Percentiles rank a stretch among this genome's conserved stretches.
These are phyloP conservation scores for Termitomyces sp. DNA, from an alignment of 768 basidiomycete species.

Conservation along the genomic window DNA sequence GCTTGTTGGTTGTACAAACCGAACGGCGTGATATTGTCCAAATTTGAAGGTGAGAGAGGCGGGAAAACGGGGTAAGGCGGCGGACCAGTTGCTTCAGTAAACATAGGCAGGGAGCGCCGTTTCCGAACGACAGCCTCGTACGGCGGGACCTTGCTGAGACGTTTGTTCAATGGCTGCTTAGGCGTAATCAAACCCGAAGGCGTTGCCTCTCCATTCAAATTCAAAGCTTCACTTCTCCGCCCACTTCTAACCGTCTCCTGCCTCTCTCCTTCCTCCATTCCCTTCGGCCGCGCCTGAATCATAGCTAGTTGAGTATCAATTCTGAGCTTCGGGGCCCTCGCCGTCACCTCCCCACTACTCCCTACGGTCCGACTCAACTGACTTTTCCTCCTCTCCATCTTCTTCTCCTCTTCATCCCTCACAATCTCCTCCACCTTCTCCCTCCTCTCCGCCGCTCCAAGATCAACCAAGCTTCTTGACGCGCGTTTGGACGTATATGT, in stretches of 20 bases:
- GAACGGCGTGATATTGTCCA: constrained; percentile 8
- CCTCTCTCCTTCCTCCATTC: background rate
- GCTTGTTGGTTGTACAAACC: background rate
- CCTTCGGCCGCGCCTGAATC: background rate
- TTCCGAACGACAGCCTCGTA: constrained; percentile 34
- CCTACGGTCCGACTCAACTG: background rate
- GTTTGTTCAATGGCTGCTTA: constrained; percentile 15
- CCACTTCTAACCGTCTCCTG: background rate
- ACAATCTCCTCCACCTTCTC: constrained; percentile 26
- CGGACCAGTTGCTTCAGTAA: constrained; percentile 49
- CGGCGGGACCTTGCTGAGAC: constrained; percentile 25
- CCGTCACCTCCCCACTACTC: background rate
- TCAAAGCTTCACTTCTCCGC: background rate
- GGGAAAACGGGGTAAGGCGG: constrained; percentile 57
- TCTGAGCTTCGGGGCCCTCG: background rate
- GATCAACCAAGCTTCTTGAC: constrained; percentile 61
- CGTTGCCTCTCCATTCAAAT: background rate
- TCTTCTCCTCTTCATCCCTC: constrained; percentile 20
- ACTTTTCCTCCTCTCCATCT: constrained; percentile 8
- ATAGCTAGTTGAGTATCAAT: constrained; percentile 1
- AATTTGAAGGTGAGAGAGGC: constrained; percentile 4
- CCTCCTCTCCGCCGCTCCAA: constrained; percentile 29
- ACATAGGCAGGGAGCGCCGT: constrained; percentile 69
- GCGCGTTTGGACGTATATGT: constrained; percentile 39
- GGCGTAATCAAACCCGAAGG: background rate